Percentiles rank a stretch among this genome's conserved stretches.
Evolutionary conservation across 768 basidiomycete species (phyloP).

Genomic region (Chalciporus chontae): DNA sequence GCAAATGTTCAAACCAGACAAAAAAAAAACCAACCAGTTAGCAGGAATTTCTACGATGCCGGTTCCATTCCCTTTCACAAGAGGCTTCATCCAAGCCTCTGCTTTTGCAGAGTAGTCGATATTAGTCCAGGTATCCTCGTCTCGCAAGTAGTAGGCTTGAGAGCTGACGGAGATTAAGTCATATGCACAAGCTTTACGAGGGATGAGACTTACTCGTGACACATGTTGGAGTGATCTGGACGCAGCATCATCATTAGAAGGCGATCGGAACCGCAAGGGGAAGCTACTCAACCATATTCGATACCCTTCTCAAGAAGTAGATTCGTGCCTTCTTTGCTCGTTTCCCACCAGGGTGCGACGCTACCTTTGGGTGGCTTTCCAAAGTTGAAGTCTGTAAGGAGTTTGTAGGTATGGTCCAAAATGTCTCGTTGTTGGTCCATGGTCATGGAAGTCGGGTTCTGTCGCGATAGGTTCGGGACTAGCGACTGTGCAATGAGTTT

Average conservation of each 20-base stretch:
- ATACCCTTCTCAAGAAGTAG: conserved; percentile 70
- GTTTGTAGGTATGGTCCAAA: conserved; percentile 57
- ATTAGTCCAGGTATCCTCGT: conserved; percentile 69
- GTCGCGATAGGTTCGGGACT: background rate
- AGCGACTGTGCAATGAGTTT: background rate
- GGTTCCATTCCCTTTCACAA: conserved; percentile 59
- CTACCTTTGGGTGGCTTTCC: conserved; percentile 57
- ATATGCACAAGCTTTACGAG: background rate
- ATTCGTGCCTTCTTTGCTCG: conserved; percentile 59
- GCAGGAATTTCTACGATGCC: conserved; percentile 63
- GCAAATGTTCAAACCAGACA: background rate
- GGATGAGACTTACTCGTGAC: conserved; percentile 39
- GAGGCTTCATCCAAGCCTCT: conserved; percentile 71
- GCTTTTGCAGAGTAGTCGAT: conserved; percentile 62
- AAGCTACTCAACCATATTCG: conserved; percentile 52
- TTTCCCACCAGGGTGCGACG: conserved; percentile 82
- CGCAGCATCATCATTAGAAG: conserved; percentile 3
- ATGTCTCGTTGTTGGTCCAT: conserved; percentile 69
- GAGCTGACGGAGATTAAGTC: conserved; percentile 33
- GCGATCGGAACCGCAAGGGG: background rate
- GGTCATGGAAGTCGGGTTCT: conserved; percentile 61
- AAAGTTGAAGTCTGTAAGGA: conserved; percentile 65
- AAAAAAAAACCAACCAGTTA: conserved; percentile 49
- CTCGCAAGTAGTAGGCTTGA: conserved; percentile 65
- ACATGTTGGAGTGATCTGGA: conserved; percentile 58